These are phyloP conservation scores for Cyclotella kingstonii DNA, from an alignment of 108 stramenopile genomes.

Conservation along the genomic window DNA sequence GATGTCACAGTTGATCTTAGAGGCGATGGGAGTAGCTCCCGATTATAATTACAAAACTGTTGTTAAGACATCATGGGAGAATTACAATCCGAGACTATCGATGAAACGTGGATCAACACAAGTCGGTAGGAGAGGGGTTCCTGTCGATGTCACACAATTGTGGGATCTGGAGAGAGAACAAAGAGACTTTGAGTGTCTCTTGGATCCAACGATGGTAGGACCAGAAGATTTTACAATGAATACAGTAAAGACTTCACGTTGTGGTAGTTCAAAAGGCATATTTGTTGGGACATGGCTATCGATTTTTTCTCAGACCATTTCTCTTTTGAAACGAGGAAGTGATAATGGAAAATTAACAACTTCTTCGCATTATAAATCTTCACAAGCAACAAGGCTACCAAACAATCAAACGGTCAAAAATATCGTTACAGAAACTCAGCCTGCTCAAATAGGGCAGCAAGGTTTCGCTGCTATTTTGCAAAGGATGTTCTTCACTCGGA, in stretches of 20 bases:
- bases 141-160: background rate
- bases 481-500: constrained; percentile 23
- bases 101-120: background rate
- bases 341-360: background rate
- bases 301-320: constrained; percentile 39
- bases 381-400: background rate
- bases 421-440: background rate
- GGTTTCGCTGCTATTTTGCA: constrained; percentile 11
- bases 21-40: constrained; percentile 45
- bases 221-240: background rate
- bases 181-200: constrained; percentile 32
- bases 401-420: background rate
- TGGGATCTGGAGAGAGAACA: constrained; percentile 39
- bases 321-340: constrained; percentile 11
- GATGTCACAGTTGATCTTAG: constrained; percentile 50
- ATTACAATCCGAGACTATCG: background rate
- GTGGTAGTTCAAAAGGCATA: constrained; percentile 33
- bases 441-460: constrained; percentile 11
- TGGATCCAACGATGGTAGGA: too few relatives aligned
- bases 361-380: background rate
- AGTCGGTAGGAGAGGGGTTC: background rate
- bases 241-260: background rate
- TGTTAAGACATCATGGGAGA: constrained; percentile 23
- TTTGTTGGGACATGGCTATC: constrained; percentile 51
- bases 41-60: constrained; percentile 49